These are phyloP conservation scores for Eutypella sp. DNA, from an alignment of 2,329 filamentous ascomycete species.

Conservation along the genomic window DNA sequence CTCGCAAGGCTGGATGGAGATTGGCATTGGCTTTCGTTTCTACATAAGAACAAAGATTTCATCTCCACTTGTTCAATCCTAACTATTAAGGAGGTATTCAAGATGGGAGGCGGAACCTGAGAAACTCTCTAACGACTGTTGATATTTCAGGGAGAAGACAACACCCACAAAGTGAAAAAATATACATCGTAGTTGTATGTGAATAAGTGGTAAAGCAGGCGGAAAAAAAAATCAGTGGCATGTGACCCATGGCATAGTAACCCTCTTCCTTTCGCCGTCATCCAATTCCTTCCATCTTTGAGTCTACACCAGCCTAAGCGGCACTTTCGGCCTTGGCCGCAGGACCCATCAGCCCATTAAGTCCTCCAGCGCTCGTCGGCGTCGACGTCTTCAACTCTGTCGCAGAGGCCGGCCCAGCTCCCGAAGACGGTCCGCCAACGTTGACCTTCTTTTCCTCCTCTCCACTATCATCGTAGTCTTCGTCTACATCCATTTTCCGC, in stretches of 20 bases:
- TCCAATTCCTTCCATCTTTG: slow-evolving; percentile 1
- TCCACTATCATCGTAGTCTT: slow-evolving; percentile 92
- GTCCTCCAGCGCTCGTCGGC: slow-evolving; percentile 38
- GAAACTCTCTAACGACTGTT: no score
- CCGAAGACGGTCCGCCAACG: slow-evolving; percentile 36
- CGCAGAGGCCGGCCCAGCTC: slow-evolving; percentile 35
- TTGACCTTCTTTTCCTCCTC: slow-evolving; percentile 71
- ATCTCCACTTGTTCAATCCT: no score
- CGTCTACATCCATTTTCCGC: slow-evolving; percentile 93
- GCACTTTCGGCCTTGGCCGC: slow-evolving; percentile 42
- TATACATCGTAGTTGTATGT: not conserved
- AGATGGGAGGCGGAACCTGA: no score
- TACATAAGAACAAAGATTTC: no score
- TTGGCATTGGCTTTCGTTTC: no score
- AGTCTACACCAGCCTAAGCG: slow-evolving; percentile 8
- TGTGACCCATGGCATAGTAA: not conserved
- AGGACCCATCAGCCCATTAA: slow-evolving; percentile 44
- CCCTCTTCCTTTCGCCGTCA: not conserved
- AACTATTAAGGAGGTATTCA: no score
- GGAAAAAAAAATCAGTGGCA: not conserved
- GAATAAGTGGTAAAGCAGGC: no score
- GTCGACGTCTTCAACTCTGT: slow-evolving; percentile 50
- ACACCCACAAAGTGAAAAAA: no score
- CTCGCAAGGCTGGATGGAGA: no score
- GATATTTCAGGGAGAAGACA: no score